Evolutionary conservation across 805 yeast species (phyloP), one percentile per base, ranked within the genome.

Genomic region (Scheffersomyces spartinae): DNA sequence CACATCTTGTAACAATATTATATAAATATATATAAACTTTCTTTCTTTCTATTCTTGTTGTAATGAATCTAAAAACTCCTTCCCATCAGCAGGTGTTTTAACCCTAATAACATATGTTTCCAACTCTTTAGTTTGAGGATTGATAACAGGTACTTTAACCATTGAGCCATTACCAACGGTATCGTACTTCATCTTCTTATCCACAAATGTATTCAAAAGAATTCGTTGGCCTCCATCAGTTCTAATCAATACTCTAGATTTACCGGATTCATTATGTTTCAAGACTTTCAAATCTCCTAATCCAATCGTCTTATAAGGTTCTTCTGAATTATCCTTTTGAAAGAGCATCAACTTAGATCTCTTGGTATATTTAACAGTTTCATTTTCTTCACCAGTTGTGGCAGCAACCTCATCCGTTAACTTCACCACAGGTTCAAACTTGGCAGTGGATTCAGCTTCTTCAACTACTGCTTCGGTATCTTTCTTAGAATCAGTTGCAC

Each of bases 141-240:
- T 66, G 25, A 81, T 63, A 9, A 68, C 68, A 2, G 94, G 82
- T 17, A 84, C 57, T 35, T 76, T 66, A 9, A 85, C 73, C 36
- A 71, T 52, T 16, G 74, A 70, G 16, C 82, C 77, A 46, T 75
- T 67, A 25, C 88, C 74, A 29, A 73, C 56, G 3, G 68, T 60
- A 7, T 66, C 58, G 46, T 84, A 86, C 1, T 57, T 58, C 31
- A 83, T 55, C 26, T 68, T 70, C 27, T 65, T 65, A 7, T 68
- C 57, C 7, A 85, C 49, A n/a, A 61, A 52, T 9, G 74, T 59
- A 46, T 88, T 88, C 32, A 88, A 52, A 23, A 88, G 49, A 9
- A 85, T 74, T 39, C 94, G 69, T 20, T 79, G 77, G 20, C 84
- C 74, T 15, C 95, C 95, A 29, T 86, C 97, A 0, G 95, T 82